Conservation (phyloP, 2,329 filamentous ascomycete genomes). For the Colletotrichum costaricense region DNA sequence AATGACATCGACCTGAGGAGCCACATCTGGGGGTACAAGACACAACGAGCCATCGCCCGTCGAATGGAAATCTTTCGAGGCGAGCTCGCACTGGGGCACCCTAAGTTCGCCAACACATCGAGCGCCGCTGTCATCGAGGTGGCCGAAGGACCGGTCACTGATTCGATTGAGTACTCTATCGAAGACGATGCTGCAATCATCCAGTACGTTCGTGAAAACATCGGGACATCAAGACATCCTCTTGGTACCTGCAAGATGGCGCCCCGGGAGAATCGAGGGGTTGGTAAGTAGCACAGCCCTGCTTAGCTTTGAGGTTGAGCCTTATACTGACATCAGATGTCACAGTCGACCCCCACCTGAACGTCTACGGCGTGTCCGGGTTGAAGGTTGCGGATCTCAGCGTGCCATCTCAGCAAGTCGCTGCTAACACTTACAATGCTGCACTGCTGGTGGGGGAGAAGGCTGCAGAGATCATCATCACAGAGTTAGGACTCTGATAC, state of each 20-base stretch:
- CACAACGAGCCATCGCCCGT: slow-evolving; percentile 68
- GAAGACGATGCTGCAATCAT: slow-evolving; percentile 64
- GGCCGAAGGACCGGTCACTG: slow-evolving; percentile 46
- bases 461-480: slow-evolving; percentile 53
- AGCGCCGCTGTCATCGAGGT: slow-evolving; percentile 61
- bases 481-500: slow-evolving; percentile 44
- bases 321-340: neutral
- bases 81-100: slow-evolving; percentile 55
- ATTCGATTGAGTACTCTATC: slow-evolving; percentile 57
- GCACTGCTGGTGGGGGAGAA: slow-evolving; percentile 61
- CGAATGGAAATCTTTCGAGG: slow-evolving; percentile 65
- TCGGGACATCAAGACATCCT: slow-evolving; percentile 58
- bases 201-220: slow-evolving; percentile 52
- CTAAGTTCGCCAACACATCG: slow-evolving; percentile 54
- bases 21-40: slow-evolving; percentile 74
- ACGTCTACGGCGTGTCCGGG: slow-evolving; percentile 54
- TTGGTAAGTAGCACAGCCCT: slow-evolving; percentile 36
- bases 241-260: slow-evolving; percentile 59
- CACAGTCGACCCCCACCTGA: slow-evolving; percentile 50
- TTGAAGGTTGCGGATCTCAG: slow-evolving; percentile 55
- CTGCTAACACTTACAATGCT: slow-evolving; percentile 60
- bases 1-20: slow-evolving; percentile 67
- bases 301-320: neutral
- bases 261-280: slow-evolving; percentile 50
- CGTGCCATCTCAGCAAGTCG: slow-evolving; percentile 52